Base-by-base conservation (phyloP, 768 basidiomycete species). In the Tulasnella sp. region DNA sequence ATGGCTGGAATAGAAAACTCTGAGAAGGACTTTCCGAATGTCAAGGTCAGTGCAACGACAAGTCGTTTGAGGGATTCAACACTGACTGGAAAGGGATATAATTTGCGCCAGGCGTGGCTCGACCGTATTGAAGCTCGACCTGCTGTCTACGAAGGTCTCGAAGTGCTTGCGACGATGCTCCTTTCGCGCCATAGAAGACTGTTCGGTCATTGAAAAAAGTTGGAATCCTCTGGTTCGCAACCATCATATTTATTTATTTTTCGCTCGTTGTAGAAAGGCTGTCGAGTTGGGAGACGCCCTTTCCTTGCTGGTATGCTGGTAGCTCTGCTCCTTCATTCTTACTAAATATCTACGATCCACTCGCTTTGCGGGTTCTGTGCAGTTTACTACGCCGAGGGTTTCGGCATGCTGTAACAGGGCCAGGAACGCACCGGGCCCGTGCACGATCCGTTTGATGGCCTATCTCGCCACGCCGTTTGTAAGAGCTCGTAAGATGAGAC, bases 1-100 rank as follows among this genome's bases (percentile, higher is more conserved):
- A 84, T 80, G 78, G 82, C 88, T 2, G 90, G 88, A 8, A 83
- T 91, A 34, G 87, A 89, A 52, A 86, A 80, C 38, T 82, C 93
- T 70, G 88, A 90, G 68, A 8, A 67, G 31, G 87, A 88, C 42
- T 92, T 86, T 85, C 92, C 93, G 0, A 83, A 85, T 78, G 81
- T 93, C 75, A 88, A 89, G 85, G 90, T 81, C 54, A 2, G 79
- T 39, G 8, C 79, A 42, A n/a, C 1, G 31, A 22, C 12, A 36
- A 38, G 19, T 39, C 73, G 52, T 38, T 42, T 45, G 11, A 8
- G 45, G 3, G n/a, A 49, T 2, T 9, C 5, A 6, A 42, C 40
- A 40, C 3, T 31, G 15, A 45, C n/a, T 22, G 12, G 34, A 7
- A 37, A 68, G 22, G 74, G 15, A 25, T 64, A 5, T 45, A 54